Evolutionary conservation across 805 yeast species (phyloP), one percentile per base, ranked within the genome.

Genomic region (Saturnispora besseyi): DNA sequence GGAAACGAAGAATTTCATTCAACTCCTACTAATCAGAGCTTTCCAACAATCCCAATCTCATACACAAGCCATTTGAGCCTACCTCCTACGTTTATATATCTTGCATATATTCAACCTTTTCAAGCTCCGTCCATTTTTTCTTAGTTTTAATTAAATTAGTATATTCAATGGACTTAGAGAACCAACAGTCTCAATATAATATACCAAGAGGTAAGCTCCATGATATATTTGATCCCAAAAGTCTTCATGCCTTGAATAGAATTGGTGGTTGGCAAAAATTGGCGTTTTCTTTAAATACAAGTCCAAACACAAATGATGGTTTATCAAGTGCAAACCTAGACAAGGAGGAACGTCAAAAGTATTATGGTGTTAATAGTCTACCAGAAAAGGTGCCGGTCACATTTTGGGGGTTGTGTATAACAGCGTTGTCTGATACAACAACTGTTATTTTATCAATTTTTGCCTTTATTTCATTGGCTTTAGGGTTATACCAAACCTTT

Each of bases 401-500:
- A 1, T 82, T 93, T 54, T 68, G 82, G 42, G 59, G 63, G 52
- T 72, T 93, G 38, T 82, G 93, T 57, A 79, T 77, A 71, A 87
- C 85, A 58, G 96, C 97, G 3, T 69, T 93, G 69, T 82, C 90
- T 52, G 99, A 93, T 65, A 87, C 89, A 65, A 95, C 93, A 21
- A 74, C 95, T 65, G 82, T 93, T 49, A 70, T 95, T 56, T 74
- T 93, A 58, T 72, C 87, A 2, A 74, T 86, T 2, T 97, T 97
- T 0, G 99, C 99, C 2, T 69, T 88, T 2, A 79, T 93, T 3
- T 89, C 98, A 0, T 74, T 93, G 46, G 91, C 95, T 0, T 69
- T 93, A 45, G 99, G 99, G 0, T 72, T 93, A 7, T 93, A 93
- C 64, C 95, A 93, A 67, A 82, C 95, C 2, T 84, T 89, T 69